A percentile compares a stretch with the other conserved stretches of the same genome.
phyloP scores from a whole-genome alignment of 139 green algal genomes.

The Edaphochlamys debaryana region DNA sequence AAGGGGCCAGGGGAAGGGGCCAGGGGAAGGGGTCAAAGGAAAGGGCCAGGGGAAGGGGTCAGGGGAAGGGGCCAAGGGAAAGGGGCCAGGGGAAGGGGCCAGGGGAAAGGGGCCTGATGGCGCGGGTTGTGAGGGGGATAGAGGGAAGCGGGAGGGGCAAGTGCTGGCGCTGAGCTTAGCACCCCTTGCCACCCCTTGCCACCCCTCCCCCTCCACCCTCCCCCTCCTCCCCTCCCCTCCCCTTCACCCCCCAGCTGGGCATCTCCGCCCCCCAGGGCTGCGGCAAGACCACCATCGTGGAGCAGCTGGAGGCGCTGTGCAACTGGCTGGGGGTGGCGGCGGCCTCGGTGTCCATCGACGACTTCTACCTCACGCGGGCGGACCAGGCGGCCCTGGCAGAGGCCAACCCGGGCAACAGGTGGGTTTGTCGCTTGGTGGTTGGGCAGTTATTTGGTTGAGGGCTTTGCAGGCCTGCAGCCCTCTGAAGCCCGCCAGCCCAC shows the following conservation, averaged over 20 bases:
- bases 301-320: slow-evolving; percentile 89
- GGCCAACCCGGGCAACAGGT: slow-evolving; percentile 76
- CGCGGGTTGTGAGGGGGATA: too few species aligned
- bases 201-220: background rate
- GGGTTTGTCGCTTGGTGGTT: too few species aligned
- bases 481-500: too few species aligned
- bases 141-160: too few species aligned
- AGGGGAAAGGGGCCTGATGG: background rate
- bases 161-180: too few species aligned
- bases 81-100: too few species aligned
- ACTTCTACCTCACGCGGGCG: slow-evolving; percentile 94
- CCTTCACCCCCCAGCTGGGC: slow-evolving; percentile 71
- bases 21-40: too few species aligned
- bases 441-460: too few species aligned
- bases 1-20: too few species aligned
- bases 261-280: slow-evolving; percentile 94
- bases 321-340: slow-evolving; percentile 60
- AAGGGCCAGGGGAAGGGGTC: too few species aligned
- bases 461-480: too few species aligned
- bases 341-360: slow-evolving; percentile 93
- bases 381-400: slow-evolving; percentile 66
- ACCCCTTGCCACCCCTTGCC: background rate
- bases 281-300: slow-evolving; percentile 96
- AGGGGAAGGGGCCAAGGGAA: too few species aligned
- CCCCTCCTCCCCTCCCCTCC: background rate